Conservation (phyloP, 352 stramenopile species). For the Plasmopara viticola region DNA sequence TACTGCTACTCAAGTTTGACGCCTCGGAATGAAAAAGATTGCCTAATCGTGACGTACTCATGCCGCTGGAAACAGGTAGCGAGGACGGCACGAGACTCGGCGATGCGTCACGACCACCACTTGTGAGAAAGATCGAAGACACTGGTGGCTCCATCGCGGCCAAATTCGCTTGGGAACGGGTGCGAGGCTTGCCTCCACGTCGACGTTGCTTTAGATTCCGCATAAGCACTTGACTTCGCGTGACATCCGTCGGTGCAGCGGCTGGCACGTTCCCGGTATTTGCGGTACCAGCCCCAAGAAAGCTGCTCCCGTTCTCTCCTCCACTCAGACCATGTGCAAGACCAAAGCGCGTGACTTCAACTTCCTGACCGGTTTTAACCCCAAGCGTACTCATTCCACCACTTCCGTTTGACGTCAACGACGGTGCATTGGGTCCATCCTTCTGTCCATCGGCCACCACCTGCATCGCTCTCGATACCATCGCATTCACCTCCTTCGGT, state of each 20-base stretch:
- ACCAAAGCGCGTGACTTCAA: conserved; percentile 26
- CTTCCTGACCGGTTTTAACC: conserved; percentile 15
- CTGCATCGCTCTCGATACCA: conserved; percentile 33
- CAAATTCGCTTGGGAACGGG: conserved; percentile 24
- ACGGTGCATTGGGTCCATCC: conserved; percentile 10
- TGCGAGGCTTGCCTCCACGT: conserved; percentile 26
- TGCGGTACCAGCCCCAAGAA: not conserved
- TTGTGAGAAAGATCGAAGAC: conserved; percentile 17
- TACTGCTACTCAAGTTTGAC: conserved; percentile 10
- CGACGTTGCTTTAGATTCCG: conserved; percentile 34
- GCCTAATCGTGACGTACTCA: conserved; percentile 21
- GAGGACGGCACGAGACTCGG: conserved; percentile 18
- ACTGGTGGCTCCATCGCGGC: conserved; percentile 9
- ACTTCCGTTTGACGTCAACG: conserved; percentile 9
- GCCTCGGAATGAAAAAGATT: conserved; percentile 46
- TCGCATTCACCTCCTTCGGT: conserved; percentile 27
- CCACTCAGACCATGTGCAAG: conserved; percentile 17
- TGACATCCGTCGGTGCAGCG: conserved; percentile 22
- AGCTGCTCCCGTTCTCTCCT: conserved; percentile 7
- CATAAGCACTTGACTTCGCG: conserved; percentile 37
- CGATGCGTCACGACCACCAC: conserved; percentile 14
- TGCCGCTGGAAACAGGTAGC: conserved; percentile 2
- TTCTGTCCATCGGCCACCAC: conserved; percentile 25
- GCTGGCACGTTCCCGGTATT: conserved; percentile 5
- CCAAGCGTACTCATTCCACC: conserved; percentile 9